phyloP scores from a whole-genome alignment of 2,329 filamentous ascomycete species.

The Hymenoscyphus linearis region DNA sequence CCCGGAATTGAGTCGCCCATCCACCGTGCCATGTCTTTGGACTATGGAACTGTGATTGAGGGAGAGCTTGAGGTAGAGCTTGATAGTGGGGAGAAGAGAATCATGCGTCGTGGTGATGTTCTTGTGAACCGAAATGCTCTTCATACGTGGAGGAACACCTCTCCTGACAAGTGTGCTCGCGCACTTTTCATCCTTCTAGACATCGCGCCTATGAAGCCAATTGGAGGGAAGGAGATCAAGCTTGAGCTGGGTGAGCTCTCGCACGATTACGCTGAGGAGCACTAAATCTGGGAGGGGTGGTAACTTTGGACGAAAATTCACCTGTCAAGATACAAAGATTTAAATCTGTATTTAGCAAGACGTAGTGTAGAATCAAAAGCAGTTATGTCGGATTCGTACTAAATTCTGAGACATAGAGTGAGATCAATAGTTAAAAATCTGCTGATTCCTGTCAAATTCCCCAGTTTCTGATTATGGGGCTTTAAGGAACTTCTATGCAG shows the following conservation, averaged over 20 bases:
- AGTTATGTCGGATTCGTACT: neutral
- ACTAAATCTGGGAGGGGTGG: neutral
- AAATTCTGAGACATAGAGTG: neutral
- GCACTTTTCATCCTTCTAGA: neutral
- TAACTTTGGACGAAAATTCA: neutral
- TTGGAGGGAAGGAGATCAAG: neutral
- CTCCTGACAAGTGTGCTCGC: neutral
- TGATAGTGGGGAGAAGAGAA: slow-evolving; percentile 1
- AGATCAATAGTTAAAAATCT: neutral
- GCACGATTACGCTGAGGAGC: neutral
- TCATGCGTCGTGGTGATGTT: slow-evolving; percentile 2
- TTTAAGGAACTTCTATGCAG: no score
- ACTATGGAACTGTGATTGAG: slow-evolving; percentile 35
- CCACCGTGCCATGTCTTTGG: slow-evolving; percentile 38
- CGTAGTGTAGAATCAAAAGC: neutral
- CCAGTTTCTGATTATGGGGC: no score
- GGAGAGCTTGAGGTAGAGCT: slow-evolving; percentile 1
- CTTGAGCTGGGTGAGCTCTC: neutral
- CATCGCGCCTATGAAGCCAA: neutral
- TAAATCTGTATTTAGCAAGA: neutral
- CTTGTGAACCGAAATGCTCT: neutral
- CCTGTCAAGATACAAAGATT: neutral
- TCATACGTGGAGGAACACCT: neutral
- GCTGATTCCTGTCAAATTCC: no score
- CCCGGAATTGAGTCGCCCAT: slow-evolving; percentile 23